Evolutionary conservation across 257 asterid species (phyloP), one percentile per base, ranked within the genome.

Genomic region (Solanum raphanifolium): DNA sequence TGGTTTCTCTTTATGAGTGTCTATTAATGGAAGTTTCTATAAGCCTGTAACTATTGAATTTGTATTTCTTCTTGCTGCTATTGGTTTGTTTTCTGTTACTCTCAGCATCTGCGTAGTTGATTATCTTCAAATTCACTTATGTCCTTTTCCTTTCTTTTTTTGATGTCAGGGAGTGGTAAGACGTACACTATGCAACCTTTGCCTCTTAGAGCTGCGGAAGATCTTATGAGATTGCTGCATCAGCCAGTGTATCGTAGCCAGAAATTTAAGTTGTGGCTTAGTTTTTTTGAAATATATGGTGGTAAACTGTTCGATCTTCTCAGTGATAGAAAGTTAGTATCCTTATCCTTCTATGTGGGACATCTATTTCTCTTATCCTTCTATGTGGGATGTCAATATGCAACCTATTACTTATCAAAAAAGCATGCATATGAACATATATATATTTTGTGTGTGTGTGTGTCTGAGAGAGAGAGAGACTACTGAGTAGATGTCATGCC

Each of bases 111-210:
- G 89, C 83, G 41, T 35, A 60, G 71, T 60, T 89, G 34, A 27
- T 78, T 74, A 60, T 83, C 89, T 35, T 87, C 18, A 55, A 62
- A 65, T 86, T 85, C 52, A 83, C 38, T 62, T 55, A 85, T 48
- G 32, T 72, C 65, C 79, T 65, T 84, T 82, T n/a, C 65, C 32
- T 58, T 32, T 87, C 20, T 65, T 15, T 39, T 39, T 69, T 84
- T 88, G 79, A 65, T 65, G 87, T 27, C 92, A 97, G 99, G 99
- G 87, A 96, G 99, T 92, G 99, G 99, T 85, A 97, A 97, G 94
- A 97, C 99, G 69, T 97, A 90, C 89, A 96, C 99, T 48, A 97
- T 95, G 99, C 99, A 97, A 93, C 99, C 99, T 62, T 90, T 97
- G 87, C 99, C 99, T 87, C 93, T 96, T 69, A 92, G 99, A 94